These are phyloP conservation scores for Claviceps sp. DNA, from an alignment of 2,329 filamentous ascomycete species.

Conservation along the genomic window DNA sequence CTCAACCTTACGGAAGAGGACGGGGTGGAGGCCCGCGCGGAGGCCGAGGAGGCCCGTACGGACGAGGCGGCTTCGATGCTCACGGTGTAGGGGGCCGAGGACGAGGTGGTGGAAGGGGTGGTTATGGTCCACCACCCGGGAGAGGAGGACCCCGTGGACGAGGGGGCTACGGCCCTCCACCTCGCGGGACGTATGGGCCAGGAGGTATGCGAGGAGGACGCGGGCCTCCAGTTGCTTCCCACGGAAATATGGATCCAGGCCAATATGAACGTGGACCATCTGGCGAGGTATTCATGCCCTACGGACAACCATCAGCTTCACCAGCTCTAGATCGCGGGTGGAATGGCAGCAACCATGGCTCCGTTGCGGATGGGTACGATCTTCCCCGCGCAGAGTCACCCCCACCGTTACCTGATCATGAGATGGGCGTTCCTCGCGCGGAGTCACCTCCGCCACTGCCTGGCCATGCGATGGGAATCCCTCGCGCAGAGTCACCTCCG, in stretches of 20 bases:
- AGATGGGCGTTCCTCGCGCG: constrained; percentile 34
- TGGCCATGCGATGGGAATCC: constrained; percentile 26
- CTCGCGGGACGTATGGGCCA: constrained; percentile 18
- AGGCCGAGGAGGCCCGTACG: constrained; percentile 32
- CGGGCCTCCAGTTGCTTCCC: constrained; percentile 22
- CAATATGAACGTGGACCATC: constrained; percentile 25
- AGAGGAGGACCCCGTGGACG: constrained; percentile 26
- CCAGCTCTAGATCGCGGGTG: constrained; percentile 1
- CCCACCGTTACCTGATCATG: constrained; percentile 42
- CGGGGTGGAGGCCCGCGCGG: constrained; percentile 29
- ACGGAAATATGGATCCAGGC: constrained; percentile 19
- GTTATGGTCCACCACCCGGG: constrained; percentile 27
- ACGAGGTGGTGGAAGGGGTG: constrained; percentile 26
- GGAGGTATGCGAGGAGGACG: constrained; percentile 17
- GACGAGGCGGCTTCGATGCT: constrained; percentile 36
- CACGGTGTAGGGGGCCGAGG: constrained; percentile 29
- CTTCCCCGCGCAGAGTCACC: constrained; percentile 51
- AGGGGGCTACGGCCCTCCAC: constrained; percentile 19
- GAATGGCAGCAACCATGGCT: constrained; percentile 5
- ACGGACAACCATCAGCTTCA: constrained; percentile 20
- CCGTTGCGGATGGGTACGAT: constrained; percentile 25
- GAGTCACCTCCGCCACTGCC: constrained; percentile 53
- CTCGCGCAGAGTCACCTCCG: constrained; percentile 51
- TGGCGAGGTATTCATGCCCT: not conserved
- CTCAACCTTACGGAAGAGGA: constrained; percentile 41